phyloP scores from a whole-genome alignment of 352 stramenopile species.

The Phytophthora podocarpi region DNA sequence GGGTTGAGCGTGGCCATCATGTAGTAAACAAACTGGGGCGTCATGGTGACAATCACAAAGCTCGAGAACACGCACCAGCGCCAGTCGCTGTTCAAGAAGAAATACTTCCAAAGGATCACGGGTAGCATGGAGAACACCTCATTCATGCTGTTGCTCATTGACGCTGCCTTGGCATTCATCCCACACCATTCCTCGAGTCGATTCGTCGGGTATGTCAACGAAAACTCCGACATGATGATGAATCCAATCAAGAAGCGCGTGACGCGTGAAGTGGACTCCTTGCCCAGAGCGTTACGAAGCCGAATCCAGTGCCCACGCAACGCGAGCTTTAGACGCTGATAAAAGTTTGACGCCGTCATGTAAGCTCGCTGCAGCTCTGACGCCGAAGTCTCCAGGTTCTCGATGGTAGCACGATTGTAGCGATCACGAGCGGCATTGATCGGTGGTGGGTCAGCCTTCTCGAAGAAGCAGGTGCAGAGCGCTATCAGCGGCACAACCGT shows the following conservation, averaged over 20 bases:
- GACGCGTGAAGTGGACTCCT: constrained; percentile 43
- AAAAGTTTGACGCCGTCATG: constrained; percentile 28
- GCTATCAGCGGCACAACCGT: constrained; percentile 42
- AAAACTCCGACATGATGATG: constrained; percentile 57
- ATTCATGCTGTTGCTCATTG: constrained; percentile 32
- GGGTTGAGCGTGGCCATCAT: constrained; percentile 35
- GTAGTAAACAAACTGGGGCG: constrained; percentile 33
- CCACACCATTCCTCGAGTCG: constrained; percentile 46
- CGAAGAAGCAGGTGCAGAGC: constrained; percentile 44
- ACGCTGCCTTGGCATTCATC: constrained; percentile 38
- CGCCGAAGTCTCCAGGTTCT: constrained; percentile 28
- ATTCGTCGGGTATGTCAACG: constrained; percentile 43
- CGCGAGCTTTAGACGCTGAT: constrained; percentile 26
- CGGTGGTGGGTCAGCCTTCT: constrained; percentile 37
- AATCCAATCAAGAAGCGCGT: constrained; percentile 48
- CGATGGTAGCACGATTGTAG: constrained; percentile 18
- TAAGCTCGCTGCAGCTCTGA: constrained; percentile 16
- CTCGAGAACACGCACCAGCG: constrained; percentile 43
- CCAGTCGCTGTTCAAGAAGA: constrained; percentile 37
- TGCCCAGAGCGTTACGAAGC: constrained; percentile 38
- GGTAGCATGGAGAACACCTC: constrained; percentile 40
- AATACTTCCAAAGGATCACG: constrained; percentile 38
- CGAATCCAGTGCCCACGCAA: constrained; percentile 40
- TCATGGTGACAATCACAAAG: constrained; percentile 39
- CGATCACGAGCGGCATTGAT: constrained; percentile 34